Percentiles rank a stretch among this genome's conserved stretches.
phyloP scores from a whole-genome alignment of 1,284 basidiomycete species.

The Psilocybe mexicana region DNA sequence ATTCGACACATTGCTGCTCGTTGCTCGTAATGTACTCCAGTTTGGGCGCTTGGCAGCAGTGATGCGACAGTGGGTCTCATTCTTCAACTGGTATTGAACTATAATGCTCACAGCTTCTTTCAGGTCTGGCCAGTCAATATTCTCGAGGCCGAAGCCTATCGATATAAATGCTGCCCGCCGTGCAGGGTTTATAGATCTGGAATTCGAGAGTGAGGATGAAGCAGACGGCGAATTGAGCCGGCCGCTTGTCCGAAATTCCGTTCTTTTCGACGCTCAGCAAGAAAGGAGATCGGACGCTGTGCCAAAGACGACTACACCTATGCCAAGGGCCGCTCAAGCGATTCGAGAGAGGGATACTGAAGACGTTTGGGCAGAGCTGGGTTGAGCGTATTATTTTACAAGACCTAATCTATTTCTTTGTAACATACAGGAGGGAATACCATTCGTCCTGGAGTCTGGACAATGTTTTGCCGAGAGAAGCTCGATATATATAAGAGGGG shows the following conservation, averaged over 20 bases:
- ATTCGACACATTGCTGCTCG: conserved; percentile 85
- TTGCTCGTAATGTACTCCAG: conserved; percentile 89
- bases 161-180: conserved; percentile 77
- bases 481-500: background rate
- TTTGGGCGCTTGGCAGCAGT: conserved; percentile 88
- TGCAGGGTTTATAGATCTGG: conserved; percentile 73
- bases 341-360: conserved; percentile 58
- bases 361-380: conserved; percentile 75
- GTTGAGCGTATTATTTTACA: conserved; percentile 34
- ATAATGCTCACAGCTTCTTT: conserved; percentile 7
- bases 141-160: conserved; percentile 89
- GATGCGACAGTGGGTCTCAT: conserved; percentile 76
- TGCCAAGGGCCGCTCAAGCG: conserved; percentile 58
- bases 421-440: background rate
- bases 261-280: conserved; percentile 54
- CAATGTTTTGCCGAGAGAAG: background rate
- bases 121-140: conserved; percentile 93
- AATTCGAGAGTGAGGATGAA: conserved; percentile 69
- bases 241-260: conserved; percentile 54
- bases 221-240: conserved; percentile 53
- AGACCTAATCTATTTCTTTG: background rate
- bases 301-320: conserved; percentile 42
- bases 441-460: background rate
- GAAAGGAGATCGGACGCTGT: conserved; percentile 18
- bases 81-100: conserved; percentile 4